Evolutionary conservation across 192 early-diverging fungal genomes (phyloP), one percentile per base, ranked within the genome.

Genomic region (Coemansia sp.): DNA sequence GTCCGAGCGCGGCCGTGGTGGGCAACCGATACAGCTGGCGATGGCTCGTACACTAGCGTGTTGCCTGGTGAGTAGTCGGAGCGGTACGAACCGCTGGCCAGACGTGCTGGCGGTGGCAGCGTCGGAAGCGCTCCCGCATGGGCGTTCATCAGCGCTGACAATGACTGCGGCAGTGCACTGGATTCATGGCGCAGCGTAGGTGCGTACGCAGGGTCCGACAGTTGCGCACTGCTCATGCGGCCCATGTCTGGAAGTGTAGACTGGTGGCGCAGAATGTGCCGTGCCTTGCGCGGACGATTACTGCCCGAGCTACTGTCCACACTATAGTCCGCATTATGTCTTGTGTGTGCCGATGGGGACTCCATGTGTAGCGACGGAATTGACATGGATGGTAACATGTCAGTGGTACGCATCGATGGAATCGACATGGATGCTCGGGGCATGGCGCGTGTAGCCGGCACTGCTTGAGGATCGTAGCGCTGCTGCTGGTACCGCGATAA

Each of bases 401-500:
- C 27, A 3, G 35, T 39, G 3, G 22, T 50, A 39, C 77, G 68
- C 12, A 80, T 35, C n/a, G 77, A 80, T 1, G 77, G 77, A 43
- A 80, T 80, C 8, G 77, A 80, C 1, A 62, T 31, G 4, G 74
- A 27, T 21, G 60, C 55, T 0, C 72, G 72, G 25, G 79, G 70
- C 29, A 51, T 19, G 11, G 22, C 21, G 52, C 17, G 29, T 0
- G 17, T 58, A n/a, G 31, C 45, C 10, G 61, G 69, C 8, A 66
- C 38, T 7, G 67, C 64, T 5, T 22, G 37, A 3, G 79, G 74
- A 21, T 75, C 72, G 55, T 73, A 81, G 66, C 74, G 72, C 60
- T 75, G 74, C 69, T 76, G 74, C 69, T 69, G 74, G 54, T 72
- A 81, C 11, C 74, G 57, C 6, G 69, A 69, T 11, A 69, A 72